Evolutionary conservation across 805 yeast genomes (phyloP), one percentile per base, ranked within the genome.

Genomic region (Nakazawaea populi): DNA sequence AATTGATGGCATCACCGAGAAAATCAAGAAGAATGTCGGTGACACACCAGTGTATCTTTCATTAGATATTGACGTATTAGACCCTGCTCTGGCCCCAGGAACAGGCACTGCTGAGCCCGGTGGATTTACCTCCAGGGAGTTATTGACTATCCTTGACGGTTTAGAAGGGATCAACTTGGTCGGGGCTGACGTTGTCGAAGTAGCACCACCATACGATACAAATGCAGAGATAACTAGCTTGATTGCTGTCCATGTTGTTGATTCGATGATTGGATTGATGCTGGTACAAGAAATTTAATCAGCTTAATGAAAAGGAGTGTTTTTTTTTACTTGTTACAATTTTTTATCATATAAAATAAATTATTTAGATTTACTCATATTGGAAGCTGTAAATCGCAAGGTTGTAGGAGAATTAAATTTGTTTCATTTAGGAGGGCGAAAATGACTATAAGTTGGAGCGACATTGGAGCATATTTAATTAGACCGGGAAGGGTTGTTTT

Each of bases 41-140:
- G 52, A 57, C 43, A 54, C 60, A 12, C 77, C 77, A 1, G 79
- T 73, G 1, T 75, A 76, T 56, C 61, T 76, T 5, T 65, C 76
- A 0, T 71, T 75, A 35, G 80, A 76, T 62, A 75, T 80, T 44
- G 89, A 83, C 60, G 86, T 83, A 2, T 70, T 86, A 53, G 94
- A 86, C 60, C 90, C 90, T 0, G 80, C 86, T 5, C 68, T 73
- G 47, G 89, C 89, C 3, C 87, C 91, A 12, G 91, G 87, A 1
- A 85, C 92, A 0, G 94, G 94, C 8, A 86, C 94, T 4, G 78
- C 84, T 57, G 94, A 86, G 60, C 79, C 77, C 4, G 94, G 90
- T 12, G 94, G 94, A 2, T 77, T 85, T 73, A 74, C 82, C 11
- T 70, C 85, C 0, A 71, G 92, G 44, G 92, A 86, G 60, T 67